Evolutionary conservation across 495 filamentous ascomycete species (phyloP), one percentile per base, ranked within the genome.

Genomic region (Daldinia concentrica): DNA sequence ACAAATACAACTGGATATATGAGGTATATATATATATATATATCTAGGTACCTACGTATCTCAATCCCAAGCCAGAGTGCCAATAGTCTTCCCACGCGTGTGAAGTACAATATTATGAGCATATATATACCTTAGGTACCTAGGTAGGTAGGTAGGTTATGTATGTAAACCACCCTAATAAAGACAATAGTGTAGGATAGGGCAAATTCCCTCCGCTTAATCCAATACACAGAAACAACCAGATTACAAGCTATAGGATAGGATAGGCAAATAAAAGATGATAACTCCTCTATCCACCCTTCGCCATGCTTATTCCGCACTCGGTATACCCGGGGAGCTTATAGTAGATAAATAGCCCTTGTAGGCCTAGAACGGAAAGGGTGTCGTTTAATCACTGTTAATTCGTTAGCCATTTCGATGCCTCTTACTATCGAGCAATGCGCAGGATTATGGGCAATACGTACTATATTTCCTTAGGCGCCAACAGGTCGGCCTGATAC

Each of bases 401-500:
- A 11, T 30, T 3, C 24, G 64, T 72, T 72, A 72, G 69, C 34
- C 36, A 17, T 29, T 30, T 41, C 1, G 15, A 48, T 37, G 32
- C 9, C 41, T 17, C 24, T 32, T 30, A 52, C 6, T 11, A 30
- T n/a, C 3, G 14, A 6, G 12, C 8, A 6, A 34, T 17, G 17
- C 19, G 59, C 27, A 36, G 8, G 3, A 15, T 48, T 12, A 32
- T 34, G 27, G 27, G 34, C 7, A 24, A 41, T 22, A 87, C 94
- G 88, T 87, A 97, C 95, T 98, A 99, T 66, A 99, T 99, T 82
- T 97, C 93, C 81, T 98, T 83, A 57, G 95, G 95, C 70, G 95
- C 96, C 77, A 99, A 88, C 76, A 95, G 91, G 79, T 99, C 95
- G 52, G 98, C 90, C 79, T 92, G 92, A 79, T 98, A 98, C 54